Conservation (phyloP, 345 rosid species). For the Cardiospermum halicacabum region DNA sequence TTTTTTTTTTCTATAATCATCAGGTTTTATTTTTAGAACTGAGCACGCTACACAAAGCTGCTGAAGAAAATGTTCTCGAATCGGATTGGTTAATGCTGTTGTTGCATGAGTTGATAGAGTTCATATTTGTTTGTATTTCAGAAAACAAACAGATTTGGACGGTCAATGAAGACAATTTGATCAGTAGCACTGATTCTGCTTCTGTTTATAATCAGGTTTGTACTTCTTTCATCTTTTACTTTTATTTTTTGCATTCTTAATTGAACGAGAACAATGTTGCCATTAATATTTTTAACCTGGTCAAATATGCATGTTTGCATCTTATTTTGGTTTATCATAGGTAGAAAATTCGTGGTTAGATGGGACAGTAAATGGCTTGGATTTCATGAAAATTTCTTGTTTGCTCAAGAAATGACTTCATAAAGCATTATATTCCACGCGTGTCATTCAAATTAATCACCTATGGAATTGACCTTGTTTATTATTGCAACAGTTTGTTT, state of each 20-base stretch:
- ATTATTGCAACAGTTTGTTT: conserved; percentile 33
- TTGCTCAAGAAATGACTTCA: not conserved
- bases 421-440: not conserved
- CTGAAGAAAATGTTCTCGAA: conserved; percentile 35
- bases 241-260: not conserved
- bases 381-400: not conserved
- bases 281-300: not conserved
- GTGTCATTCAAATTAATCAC: conserved; percentile 1
- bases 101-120: conserved; percentile 39
- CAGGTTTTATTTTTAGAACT: conserved; percentile 56
- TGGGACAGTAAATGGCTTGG: no score
- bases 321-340: not conserved
- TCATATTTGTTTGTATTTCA: conserved; percentile 40
- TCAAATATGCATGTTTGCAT: not conserved
- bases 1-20: conserved; percentile 9
- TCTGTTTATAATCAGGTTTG: conserved; percentile 30
- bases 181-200: conserved; percentile 17
- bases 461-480: conserved; percentile 11
- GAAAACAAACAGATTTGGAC: conserved; percentile 30
- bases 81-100: conserved; percentile 46
- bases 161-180: conserved; percentile 14
- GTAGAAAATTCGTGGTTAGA: no score
- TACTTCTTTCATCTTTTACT: not conserved
- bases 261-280: not conserved
- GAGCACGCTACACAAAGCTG: conserved; percentile 36